Base-by-base conservation (phyloP, 768 basidiomycete species). In the Calvatia gigantea region DNA sequence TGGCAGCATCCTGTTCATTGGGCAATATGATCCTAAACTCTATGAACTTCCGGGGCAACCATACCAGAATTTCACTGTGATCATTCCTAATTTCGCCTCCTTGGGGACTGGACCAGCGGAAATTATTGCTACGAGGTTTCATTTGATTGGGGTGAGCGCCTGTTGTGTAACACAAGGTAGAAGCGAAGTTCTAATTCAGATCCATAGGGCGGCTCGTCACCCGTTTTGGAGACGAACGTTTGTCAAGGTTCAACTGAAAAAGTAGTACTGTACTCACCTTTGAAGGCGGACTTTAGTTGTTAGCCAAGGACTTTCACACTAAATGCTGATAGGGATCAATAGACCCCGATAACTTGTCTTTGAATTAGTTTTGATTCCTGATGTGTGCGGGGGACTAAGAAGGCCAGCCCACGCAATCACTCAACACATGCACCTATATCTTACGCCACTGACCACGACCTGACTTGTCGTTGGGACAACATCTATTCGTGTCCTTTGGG, bases 11-110 rank as follows among this genome's bases (percentile, higher is more conserved):
- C 58, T 80, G 45, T 79, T 71, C 60, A 73, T 69, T n/a, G 79
- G 78, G 25, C 58, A 63, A 1, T 79, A 69, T 57, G 53, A 61
- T 28, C 76, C 78, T 0, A 59, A 66, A 49, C 25, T 67, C 5
- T 69, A 71, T 45, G 67, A 66, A 38, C 58, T 55, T 29, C 61
- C 67, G 1, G 68, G 65, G 46, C 54, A 63, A 19, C 74, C 75
- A 2, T 78, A 77, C 59, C 63, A 80, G 60, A 79, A 79, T 61
- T 75, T 80, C 60, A 72, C 73, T 0, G 42, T 43, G 11, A 43
- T 23, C 6, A 43, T 43, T 4, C 42, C 42, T 3, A 23, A 43
- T 43, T 43, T 4, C 14, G 42, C 19, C 14, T 43, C 25, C 21
- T 7, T 12, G 39, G 8, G 4, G 15, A 3, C 42, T 21, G 42